phyloP scores from a whole-genome alignment of 192 early-diverging fungal genomes.

The Spizellomyces sp. region DNA sequence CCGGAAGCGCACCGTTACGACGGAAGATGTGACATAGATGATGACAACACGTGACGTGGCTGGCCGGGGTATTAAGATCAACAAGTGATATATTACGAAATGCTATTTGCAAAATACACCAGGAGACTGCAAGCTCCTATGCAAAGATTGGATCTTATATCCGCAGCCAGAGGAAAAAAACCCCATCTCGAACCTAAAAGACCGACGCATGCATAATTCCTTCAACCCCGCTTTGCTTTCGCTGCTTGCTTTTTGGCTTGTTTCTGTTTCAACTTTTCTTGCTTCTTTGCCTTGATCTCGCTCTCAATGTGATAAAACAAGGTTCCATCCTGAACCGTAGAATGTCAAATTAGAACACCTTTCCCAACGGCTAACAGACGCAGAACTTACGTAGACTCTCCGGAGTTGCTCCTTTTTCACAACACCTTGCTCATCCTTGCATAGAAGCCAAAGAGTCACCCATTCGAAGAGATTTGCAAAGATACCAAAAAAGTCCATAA shows the following conservation, averaged over 20 bases:
- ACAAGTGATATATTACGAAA: no score
- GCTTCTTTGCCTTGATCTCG: constrained; percentile 4
- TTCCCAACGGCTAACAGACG: background rate
- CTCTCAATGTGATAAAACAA: constrained; percentile 33
- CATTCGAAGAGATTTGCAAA: constrained; percentile 30
- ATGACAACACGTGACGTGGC: no score
- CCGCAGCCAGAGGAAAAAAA: no score
- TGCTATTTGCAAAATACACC: no score
- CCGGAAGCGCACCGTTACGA: no score
- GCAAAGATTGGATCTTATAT: no score
- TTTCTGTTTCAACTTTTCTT: background rate
- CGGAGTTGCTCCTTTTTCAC: constrained; percentile 31
- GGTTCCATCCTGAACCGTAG: constrained; percentile 28
- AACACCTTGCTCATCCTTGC: constrained; percentile 25
- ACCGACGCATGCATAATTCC: background rate
- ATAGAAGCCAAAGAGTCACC: constrained; percentile 28
- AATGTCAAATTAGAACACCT: background rate
- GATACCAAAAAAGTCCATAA: constrained; percentile 31
- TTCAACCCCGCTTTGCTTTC: background rate
- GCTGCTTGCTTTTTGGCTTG: no score
- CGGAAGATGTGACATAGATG: no score
- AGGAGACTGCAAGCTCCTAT: no score
- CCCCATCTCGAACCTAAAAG: no score
- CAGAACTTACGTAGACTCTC: constrained; percentile 27
- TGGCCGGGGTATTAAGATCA: no score